Evolutionary conservation across 495 filamentous ascomycete species (phyloP).

Genomic region (Xylona heveae): DNA sequence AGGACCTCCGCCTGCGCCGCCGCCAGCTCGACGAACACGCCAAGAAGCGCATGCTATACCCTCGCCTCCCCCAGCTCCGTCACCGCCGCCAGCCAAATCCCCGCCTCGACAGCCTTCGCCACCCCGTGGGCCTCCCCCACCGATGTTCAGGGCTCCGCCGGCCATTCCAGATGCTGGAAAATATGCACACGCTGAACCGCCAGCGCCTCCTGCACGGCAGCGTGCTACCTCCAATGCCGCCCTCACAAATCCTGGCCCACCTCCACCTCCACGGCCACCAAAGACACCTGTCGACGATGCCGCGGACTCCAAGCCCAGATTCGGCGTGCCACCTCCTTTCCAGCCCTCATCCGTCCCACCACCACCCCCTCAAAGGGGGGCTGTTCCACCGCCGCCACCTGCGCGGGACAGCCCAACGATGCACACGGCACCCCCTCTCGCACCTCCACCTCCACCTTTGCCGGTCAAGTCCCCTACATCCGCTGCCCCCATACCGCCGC

Average conservation of each 20-base stretch:
- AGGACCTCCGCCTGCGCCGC: constrained; percentile 66
- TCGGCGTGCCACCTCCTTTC: constrained; percentile 71
- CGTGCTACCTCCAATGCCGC: constrained; percentile 33
- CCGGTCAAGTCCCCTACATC: constrained; percentile 8
- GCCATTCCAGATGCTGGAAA: constrained; percentile 74
- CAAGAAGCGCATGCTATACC: constrained; percentile 22
- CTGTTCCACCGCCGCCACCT: constrained; percentile 22
- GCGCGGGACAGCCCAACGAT: constrained; percentile 18
- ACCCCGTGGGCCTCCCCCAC: constrained; percentile 26
- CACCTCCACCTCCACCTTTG: constrained; percentile 12
- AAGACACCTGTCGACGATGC: constrained; percentile 65
- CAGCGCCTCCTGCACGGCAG: constrained; percentile 26
- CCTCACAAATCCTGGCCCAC: constrained; percentile 46
- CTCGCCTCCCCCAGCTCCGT: constrained; percentile 16
- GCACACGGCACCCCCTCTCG: constrained; percentile 11
- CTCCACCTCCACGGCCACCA: constrained; percentile 69
- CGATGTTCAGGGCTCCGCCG: constrained; percentile 60
- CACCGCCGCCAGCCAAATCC: constrained; percentile 19
- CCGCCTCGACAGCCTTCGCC: constrained; percentile 35
- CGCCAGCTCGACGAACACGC: constrained; percentile 47
- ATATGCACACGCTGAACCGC: constrained; percentile 35
- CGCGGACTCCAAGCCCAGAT: constrained; percentile 26
- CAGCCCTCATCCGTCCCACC: constrained; percentile 39
- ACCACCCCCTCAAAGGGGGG: constrained; percentile 48
- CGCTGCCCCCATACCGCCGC: constrained; percentile 9